Base-by-base conservation (phyloP, 768 basidiomycete genomes). In the Leccinum pellstonianum region DNA sequence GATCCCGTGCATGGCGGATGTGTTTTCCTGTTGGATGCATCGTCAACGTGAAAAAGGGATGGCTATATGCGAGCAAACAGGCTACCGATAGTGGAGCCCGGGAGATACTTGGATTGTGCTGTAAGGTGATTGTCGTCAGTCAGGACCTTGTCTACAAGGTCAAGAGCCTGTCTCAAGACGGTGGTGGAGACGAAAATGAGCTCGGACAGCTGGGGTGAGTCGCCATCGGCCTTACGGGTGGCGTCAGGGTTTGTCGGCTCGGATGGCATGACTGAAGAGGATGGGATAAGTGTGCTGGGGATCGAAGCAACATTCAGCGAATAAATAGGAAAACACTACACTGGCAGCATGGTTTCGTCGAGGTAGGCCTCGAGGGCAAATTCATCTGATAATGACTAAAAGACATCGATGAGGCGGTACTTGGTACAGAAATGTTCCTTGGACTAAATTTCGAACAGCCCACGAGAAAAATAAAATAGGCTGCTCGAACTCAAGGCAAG, bases 81-180 rank as follows among this genome's bases (percentile, higher is more conserved):
- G 71, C 59, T 72, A 91, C 91, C 91, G 58, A 94, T 94, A 5
- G 92, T 93, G 10, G 91, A 92, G 15, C 92, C 92, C n/a, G 91
- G 90, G 54, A 94, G 79, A 66, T 82, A 86, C 68, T 83, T 81
- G n/a, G 91, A 92, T 56, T 81, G 78, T 15, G 79, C 78, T 12
- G 79, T 83, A 55, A 94, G 81, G 70, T 93, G 90, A 15, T 84
- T 83, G 66, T 93, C 86, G 11, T 83, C 79, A 14, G 79, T 81
- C 54, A 94, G 77, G 61, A 83, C 76, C 52, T 86, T 81, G 68
- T 88, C 83, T 55, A 93, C 71, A 46, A 93, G 75, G 64, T 89
- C 87, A 21, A 93, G 75, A 27, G 87, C 91, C 69, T 94, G 92
- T 50, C 77, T 75, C 49, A 94, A 75, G 35, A 93, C 78, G 19